Base-by-base conservation (phyloP, 371 early-diverging fungal genomes). In the Caulochytrium protostelioides region DNA sequence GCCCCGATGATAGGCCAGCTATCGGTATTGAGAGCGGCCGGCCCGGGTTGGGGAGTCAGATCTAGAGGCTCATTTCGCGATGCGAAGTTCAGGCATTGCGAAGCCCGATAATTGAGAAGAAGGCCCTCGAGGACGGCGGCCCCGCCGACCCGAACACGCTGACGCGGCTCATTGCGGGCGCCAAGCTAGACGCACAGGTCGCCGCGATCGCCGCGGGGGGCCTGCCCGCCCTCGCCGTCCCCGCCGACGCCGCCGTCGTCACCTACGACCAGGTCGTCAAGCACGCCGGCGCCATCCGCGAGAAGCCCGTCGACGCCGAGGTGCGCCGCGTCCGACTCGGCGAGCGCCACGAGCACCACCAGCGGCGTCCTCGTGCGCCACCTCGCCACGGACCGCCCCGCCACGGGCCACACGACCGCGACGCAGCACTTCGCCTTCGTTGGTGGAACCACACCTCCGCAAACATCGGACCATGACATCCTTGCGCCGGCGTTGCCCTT, bases 401-500 rank as follows among this genome's bases (percentile, higher is more conserved):
- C n/a, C 5, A 29, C 13, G 30, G 30, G 5, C n/a, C 6, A 6
- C 6, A 16, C 22, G 18, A 30, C 50, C 13, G 63, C 60, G 7
- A 43, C 32, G 14, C 60, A 59, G 42, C 36, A 52, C 28, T 59
- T 59, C 34, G 23, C 27, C 3, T 26, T 32, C 5, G 38, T 63
- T 16, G 50, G 54, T 1, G 46, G 36, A 6, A 16, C 13, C 4
- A 44, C 50, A 10, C 43, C 22, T 46, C 47, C 29, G 39, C 6
- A 40, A 33, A 55, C 4, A 54, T 63, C 12, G 42, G 21, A 5
- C 48, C 53, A 27, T 58, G 59, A 6, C 50, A 50, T 44, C 29
- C 49, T 12, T 57, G 57, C 38, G 36, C 41, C 13, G 63, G 63
- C 12, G 63, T n/a, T n/a, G n/a, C n/a, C n/a, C n/a, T n/a, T n/a